Conservation (phyloP, 2,329 filamentous ascomycete genomes). For the Sordariomycetes sp. region DNA sequence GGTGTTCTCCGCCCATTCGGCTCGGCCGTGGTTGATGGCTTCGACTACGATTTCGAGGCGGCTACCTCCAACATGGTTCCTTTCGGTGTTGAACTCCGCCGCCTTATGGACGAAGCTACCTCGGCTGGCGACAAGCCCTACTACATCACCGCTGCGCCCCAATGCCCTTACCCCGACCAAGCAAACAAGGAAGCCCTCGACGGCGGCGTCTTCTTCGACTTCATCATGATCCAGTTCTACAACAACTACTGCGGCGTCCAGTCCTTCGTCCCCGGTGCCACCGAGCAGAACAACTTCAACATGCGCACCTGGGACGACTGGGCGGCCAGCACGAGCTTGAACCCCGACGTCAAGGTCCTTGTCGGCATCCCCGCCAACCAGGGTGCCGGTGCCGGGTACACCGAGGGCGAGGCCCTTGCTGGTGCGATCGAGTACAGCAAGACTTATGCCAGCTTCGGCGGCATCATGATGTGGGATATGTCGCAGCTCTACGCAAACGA, state of each 20-base stretch:
- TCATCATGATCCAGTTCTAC: constrained; percentile 57
- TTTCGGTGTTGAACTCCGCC: constrained; percentile 50
- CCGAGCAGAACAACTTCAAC: constrained; percentile 47
- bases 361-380: constrained; percentile 50
- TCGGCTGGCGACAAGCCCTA: constrained; percentile 44
- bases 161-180: constrained; percentile 57
- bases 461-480: constrained; percentile 63
- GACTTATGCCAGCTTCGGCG: constrained; percentile 51
- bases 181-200: constrained; percentile 48
- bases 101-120: constrained; percentile 33
- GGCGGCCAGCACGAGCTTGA: constrained; percentile 48
- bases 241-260: constrained; percentile 58
- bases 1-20: constrained; percentile 56
- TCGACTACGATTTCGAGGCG: constrained; percentile 69
- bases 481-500: constrained; percentile 49
- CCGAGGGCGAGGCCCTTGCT: constrained; percentile 32
- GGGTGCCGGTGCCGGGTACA: constrained; percentile 48
- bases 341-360: constrained; percentile 51
- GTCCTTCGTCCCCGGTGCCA: constrained; percentile 34
- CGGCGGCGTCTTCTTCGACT: constrained; percentile 47
- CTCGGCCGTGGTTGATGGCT: constrained; percentile 57
- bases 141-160: constrained; percentile 57
- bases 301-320: constrained; percentile 56
- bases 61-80: constrained; percentile 47
- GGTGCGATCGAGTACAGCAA: constrained; percentile 43